A percentile compares a stretch with the other conserved stretches of the same genome.
Conservation (phyloP, 306 rosid species). For the Comarum palustre region DNA sequence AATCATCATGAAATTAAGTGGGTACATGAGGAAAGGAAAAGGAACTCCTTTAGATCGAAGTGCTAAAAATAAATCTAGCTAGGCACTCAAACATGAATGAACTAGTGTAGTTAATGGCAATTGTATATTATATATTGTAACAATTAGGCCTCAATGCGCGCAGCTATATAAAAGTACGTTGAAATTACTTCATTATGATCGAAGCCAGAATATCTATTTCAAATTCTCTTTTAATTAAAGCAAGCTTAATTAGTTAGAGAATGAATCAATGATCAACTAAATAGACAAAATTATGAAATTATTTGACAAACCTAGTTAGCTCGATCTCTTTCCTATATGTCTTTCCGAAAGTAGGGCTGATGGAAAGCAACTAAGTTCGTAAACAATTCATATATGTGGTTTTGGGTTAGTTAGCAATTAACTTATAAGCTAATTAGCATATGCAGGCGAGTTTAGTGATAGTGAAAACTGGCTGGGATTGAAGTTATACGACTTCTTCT, state of each 20-base stretch:
- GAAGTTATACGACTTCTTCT: conserved; percentile 36
- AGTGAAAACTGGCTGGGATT: conserved; percentile 26
- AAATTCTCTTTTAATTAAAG: conserved; percentile 2
- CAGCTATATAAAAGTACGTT: conserved; percentile 25
- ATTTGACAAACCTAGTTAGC: background rate
- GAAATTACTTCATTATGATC: conserved; percentile 31
- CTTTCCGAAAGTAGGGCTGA: conserved; percentile 23
- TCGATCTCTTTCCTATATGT: background rate
- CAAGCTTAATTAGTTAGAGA: background rate
- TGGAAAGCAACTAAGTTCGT: conserved; percentile 15
- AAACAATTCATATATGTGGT: conserved; percentile 19
- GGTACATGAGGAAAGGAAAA: conserved; percentile 29
- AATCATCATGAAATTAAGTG: conserved; percentile 59
- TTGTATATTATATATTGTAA: conserved; percentile 12
- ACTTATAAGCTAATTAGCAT: too few relatives aligned
- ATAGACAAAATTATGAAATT: background rate
- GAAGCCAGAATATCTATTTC: conserved; percentile 27
- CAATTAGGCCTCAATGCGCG: conserved; percentile 18
- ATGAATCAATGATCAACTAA: background rate
- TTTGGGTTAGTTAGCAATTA: conserved; percentile 11
- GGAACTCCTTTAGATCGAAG: conserved; percentile 40
- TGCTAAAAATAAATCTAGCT: conserved; percentile 29
- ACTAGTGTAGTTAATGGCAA: conserved; percentile 22
- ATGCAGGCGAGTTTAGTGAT: conserved; percentile 10
- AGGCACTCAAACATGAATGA: conserved; percentile 33